Evolutionary conservation across 352 stramenopile species (phyloP).

Genomic region (Achlya hypogyna): DNA sequence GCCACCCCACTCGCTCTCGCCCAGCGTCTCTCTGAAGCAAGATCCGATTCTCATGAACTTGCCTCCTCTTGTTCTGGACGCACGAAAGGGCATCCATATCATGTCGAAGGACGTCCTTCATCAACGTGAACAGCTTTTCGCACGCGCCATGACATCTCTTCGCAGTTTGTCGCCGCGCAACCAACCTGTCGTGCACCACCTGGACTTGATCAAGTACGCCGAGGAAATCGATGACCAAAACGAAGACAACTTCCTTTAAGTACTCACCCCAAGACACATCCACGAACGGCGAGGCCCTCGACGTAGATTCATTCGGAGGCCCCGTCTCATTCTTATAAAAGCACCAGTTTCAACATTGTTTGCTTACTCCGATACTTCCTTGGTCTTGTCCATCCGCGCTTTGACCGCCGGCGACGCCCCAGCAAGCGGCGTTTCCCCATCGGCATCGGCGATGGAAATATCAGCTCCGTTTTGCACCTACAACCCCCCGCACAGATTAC

Average conservation of each 20-base stretch:
- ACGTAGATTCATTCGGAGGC: neutral
- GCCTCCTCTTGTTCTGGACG: neutral
- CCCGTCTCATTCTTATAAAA: constrained; percentile 4
- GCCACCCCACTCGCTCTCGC: neutral
- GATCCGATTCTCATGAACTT: constrained; percentile 3
- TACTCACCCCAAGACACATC: neutral
- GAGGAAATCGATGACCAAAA: constrained; percentile 67
- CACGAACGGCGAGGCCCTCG: neutral
- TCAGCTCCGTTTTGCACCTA: constrained; percentile 55
- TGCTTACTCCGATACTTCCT: neutral
- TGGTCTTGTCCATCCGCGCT: constrained; percentile 21
- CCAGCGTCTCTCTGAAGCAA: constrained; percentile 3
- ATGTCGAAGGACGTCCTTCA: constrained; percentile 25
- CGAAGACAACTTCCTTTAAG: neutral
- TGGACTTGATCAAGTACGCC: constrained; percentile 80
- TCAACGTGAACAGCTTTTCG: constrained; percentile 60
- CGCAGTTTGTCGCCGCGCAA: constrained; percentile 71
- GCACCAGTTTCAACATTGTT: neutral
- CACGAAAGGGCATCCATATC: constrained; percentile 15
- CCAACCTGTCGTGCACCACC: constrained; percentile 62
- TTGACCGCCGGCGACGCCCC: constrained; percentile 33
- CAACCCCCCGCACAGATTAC: neutral
- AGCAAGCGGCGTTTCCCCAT: constrained; percentile 51
- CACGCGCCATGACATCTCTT: constrained; percentile 60
- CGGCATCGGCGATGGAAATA: constrained; percentile 48